Evolutionary conservation across 192 early-diverging fungal species (phyloP), one percentile per base, ranked within the genome.

Genomic region (Phycomyces blakesleeanus): DNA sequence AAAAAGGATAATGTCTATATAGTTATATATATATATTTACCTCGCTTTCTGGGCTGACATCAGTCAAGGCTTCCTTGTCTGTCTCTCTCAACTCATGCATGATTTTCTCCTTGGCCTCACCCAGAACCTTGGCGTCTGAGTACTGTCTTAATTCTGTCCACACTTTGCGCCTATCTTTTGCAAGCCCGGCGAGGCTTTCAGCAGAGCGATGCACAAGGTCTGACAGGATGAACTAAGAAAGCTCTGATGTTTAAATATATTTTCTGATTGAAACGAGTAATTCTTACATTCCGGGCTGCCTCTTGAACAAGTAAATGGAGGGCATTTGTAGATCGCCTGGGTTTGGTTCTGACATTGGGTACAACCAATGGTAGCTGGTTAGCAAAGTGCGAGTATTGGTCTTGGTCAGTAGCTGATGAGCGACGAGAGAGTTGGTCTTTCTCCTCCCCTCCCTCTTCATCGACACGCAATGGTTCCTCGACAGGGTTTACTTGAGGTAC

Each of bases 271-370:
- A 2, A 5, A n/a, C 8, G 54, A 0, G 15, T 22, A 1, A 56
- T 29, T 29, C 52, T 55, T 63, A 63, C 61, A 49, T 20, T 1
- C 20, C 51, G 50, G 10, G 49, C 24, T 16, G 44, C 40, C 15
- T 67, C 57, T 8, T 59, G 57, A n/a, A 67, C 40, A 10, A 67
- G 39, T 4, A 67, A 29, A 54, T 67, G 66, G n/a, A 67, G 51
- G 7, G 66, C 55, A 34, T 67, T 53, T 11, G 55, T 59, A 7
- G 66, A 58, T 39, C 66, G 18, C 21, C 51, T 67, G 0, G 66
- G 66, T 24, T 67, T 67, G 22, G 26, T n/a, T 61, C 59, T 51
- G 44, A 47, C 18, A 18, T 14, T 14, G 44, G 54, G 34, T 18
- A 55, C 25, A 18, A 55, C 25, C 11, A 58, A 38, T 10, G 41